phyloP scores from a whole-genome alignment of 2,329 filamentous ascomycete species.

The Monosporascus sp. region DNA sequence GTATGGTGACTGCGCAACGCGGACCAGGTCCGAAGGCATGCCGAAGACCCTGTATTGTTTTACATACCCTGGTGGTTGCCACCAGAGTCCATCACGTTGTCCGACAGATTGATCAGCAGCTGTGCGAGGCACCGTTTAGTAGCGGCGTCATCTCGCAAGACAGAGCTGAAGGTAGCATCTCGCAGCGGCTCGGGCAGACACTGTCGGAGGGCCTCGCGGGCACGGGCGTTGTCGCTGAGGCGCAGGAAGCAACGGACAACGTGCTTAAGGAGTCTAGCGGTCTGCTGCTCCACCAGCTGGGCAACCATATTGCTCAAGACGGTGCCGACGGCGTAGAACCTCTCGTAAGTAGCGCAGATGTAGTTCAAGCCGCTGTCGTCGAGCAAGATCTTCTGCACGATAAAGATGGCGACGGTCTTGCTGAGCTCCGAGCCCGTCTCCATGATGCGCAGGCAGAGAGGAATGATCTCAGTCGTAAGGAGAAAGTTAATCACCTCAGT shows the following conservation, averaged over 20 bases:
- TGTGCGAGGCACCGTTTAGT: constrained; percentile 98
- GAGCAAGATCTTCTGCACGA: constrained; percentile 96
- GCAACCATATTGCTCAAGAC: constrained; percentile 98
- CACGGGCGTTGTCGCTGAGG: constrained; percentile 91
- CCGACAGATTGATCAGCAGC: constrained; percentile 90
- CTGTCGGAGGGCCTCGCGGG: constrained; percentile 88
- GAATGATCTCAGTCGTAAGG: constrained; percentile 96
- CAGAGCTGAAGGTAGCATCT: constrained; percentile 93
- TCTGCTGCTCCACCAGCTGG: constrained; percentile 95
- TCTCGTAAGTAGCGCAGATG: constrained; percentile 97
- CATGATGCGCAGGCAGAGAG: constrained; percentile 96
- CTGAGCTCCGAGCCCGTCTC: constrained; percentile 96
- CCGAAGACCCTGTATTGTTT: neutral
- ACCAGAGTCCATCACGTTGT: constrained; percentile 61
- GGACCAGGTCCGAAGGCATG: neutral
- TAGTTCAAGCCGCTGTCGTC: constrained; percentile 97
- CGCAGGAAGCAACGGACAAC: constrained; percentile 95
- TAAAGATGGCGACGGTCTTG: constrained; percentile 99
- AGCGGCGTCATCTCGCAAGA: constrained; percentile 91
- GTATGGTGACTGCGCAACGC: neutral
- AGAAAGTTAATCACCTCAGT: constrained; percentile 99
- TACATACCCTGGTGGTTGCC: constrained; percentile 21
- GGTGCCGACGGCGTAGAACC: constrained; percentile 96
- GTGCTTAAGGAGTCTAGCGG: constrained; percentile 90
- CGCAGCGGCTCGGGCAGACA: constrained; percentile 98